A percentile compares a stretch with the other conserved stretches of the same genome.
Conservation (phyloP, 768 basidiomycete genomes). For the Psilocybe subaeruginosa region DNA sequence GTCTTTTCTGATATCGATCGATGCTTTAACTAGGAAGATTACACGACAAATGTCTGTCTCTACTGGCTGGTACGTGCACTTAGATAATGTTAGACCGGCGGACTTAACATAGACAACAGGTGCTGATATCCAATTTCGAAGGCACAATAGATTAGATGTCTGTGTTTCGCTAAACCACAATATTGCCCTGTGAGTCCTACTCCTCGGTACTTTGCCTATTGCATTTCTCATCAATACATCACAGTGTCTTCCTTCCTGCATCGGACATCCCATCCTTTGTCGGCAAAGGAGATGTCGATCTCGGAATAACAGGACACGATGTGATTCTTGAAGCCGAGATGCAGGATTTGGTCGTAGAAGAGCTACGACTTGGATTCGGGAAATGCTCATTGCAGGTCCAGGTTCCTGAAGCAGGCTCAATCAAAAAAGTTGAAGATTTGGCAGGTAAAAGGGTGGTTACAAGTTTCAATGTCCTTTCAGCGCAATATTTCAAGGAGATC, state of each 20-base stretch:
- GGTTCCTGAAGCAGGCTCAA: constrained; percentile 75
- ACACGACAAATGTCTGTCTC: constrained; percentile 85
- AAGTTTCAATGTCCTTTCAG: constrained; percentile 89
- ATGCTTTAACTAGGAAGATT: constrained; percentile 63
- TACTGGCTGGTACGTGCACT: constrained; percentile 71
- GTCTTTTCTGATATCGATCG: constrained; percentile 9
- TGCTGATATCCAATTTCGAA: constrained; percentile 93
- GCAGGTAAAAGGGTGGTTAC: constrained; percentile 94
- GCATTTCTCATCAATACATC: neutral
- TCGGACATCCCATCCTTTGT: constrained; percentile 98
- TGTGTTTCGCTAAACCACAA: constrained; percentile 92
- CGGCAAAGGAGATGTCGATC: constrained; percentile 93
- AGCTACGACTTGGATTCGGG: constrained; percentile 87
- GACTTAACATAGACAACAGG: constrained; percentile 45
- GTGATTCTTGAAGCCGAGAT: constrained; percentile 92
- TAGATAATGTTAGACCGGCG: constrained; percentile 13
- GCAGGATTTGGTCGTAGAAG: constrained; percentile 75
- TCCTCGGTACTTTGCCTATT: neutral
- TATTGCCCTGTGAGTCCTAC: constrained; percentile 83
- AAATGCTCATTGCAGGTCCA: constrained; percentile 91
- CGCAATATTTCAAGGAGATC: constrained; percentile 70
- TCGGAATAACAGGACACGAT: constrained; percentile 98
- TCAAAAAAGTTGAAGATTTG: constrained; percentile 77
- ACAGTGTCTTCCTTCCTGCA: constrained; percentile 94
- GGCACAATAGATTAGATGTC: constrained; percentile 87